Evolutionary conservation across 1,284 basidiomycete genomes (phyloP).

Genomic region (Heliocybe sulcata): DNA sequence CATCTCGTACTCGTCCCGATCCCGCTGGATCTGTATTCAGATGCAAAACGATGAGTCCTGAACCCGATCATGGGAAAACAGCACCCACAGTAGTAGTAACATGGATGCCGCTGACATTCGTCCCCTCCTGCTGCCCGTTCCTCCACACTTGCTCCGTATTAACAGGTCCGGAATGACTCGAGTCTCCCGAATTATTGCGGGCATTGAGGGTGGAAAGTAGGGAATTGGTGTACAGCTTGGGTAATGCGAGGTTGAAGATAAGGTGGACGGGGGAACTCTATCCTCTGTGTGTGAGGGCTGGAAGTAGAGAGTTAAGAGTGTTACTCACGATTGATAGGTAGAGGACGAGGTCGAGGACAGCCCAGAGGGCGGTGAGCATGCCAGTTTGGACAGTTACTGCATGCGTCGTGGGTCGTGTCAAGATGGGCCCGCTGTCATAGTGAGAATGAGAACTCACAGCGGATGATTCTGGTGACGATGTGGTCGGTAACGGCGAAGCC

Average conservation of each 20-base stretch:
- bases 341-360: background rate
- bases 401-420: background rate
- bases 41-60: background rate
- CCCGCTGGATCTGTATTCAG: background rate
- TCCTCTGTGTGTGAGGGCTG: too few species aligned
- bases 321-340: background rate
- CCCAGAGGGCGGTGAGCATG: background rate
- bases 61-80: background rate
- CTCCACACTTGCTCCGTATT: background rate
- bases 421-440: background rate
- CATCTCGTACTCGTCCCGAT: background rate
- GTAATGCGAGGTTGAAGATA: background rate
- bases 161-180: background rate
- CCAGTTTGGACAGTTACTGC: background rate
- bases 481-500: background rate
- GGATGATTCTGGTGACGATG: background rate
- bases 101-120: background rate
- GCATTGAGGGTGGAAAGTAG: background rate
- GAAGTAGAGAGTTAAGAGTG: background rate
- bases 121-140: background rate
- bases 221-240: background rate
- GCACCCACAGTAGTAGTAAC: background rate
- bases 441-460: background rate
- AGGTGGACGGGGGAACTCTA: background rate
- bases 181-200: background rate